Conservation (phyloP, 2,329 filamentous ascomycete species). For the Pleomassaria siparia region DNA sequence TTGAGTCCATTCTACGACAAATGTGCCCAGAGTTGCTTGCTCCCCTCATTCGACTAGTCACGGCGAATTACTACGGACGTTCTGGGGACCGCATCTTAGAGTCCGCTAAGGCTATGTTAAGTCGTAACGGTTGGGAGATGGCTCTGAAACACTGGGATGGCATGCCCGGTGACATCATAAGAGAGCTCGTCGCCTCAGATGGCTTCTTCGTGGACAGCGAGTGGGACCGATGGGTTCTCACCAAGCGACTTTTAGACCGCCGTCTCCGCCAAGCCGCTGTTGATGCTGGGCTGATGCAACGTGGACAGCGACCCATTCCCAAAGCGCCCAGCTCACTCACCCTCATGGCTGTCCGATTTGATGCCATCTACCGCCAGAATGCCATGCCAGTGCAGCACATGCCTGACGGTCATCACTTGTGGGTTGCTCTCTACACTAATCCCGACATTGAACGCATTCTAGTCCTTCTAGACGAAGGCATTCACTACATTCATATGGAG, state of each 20-base stretch:
- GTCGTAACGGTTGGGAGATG: constrained; percentile 60
- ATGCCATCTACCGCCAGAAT: constrained; percentile 54
- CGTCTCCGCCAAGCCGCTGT: constrained; percentile 51
- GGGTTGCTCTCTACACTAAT: constrained; percentile 55
- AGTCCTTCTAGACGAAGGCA: constrained; percentile 59
- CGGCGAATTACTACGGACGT: constrained; percentile 58
- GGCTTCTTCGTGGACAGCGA: constrained; percentile 61
- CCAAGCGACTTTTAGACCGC: constrained; percentile 57
- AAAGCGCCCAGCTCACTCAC: constrained; percentile 52
- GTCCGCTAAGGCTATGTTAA: constrained; percentile 61
- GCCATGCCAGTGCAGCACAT: constrained; percentile 37
- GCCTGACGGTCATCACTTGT: constrained; percentile 51
- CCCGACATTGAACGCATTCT: constrained; percentile 58
- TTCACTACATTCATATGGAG: constrained; percentile 61
- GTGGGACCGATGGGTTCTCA: constrained; percentile 60
- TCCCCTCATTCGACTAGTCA: constrained; percentile 54
- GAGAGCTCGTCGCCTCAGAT: constrained; percentile 61
- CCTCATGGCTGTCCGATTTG: constrained; percentile 56
- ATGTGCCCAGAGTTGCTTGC: constrained; percentile 55
- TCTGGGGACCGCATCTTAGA: constrained; percentile 58
- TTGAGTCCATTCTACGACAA: constrained; percentile 57
- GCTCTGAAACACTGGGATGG: constrained; percentile 57
- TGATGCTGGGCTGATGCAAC: constrained; percentile 51
- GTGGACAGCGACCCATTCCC: constrained; percentile 45
- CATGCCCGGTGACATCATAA: constrained; percentile 58